phyloP scores from a whole-genome alignment of 768 basidiomycete genomes.

The Ramaria sp. region DNA sequence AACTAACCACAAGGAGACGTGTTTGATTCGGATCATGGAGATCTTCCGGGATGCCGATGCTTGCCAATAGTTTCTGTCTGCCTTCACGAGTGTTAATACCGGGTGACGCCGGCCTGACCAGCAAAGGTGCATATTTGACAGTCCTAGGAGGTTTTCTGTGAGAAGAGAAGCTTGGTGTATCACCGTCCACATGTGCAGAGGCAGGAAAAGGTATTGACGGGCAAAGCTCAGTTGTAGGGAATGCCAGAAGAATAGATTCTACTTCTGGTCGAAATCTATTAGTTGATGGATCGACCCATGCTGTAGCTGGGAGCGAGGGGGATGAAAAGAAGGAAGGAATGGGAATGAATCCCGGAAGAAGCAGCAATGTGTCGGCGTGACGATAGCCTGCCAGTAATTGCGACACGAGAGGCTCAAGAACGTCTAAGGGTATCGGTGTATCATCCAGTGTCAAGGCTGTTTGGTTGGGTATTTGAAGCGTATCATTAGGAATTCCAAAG shows the following conservation, averaged over 20 bases:
- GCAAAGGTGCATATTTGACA: constrained; percentile 48
- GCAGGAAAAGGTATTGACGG: constrained; percentile 32
- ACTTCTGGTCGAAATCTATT: constrained; percentile 35
- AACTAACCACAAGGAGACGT: constrained; percentile 67
- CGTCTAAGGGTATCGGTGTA: constrained; percentile 37
- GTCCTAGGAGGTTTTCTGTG: constrained; percentile 21
- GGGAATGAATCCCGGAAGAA: constrained; percentile 64
- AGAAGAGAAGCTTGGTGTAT: constrained; percentile 1
- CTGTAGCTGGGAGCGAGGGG: constrained; percentile 46
- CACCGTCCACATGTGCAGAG: neutral
- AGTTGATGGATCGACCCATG: constrained; percentile 46
- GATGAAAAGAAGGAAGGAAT: constrained; percentile 56
- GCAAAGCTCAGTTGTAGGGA: constrained; percentile 25
- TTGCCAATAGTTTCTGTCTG: constrained; percentile 40
- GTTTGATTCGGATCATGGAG: constrained; percentile 36
- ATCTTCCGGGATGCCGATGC: constrained; percentile 47
- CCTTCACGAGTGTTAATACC: constrained; percentile 43
- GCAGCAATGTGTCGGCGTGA: constrained; percentile 59
- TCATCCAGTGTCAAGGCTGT: constrained; percentile 27
- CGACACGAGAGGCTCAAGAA: constrained; percentile 50
- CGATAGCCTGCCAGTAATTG: constrained; percentile 56
- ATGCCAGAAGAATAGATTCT: constrained; percentile 26
- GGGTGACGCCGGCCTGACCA: constrained; percentile 49
- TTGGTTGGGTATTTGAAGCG: neutral
- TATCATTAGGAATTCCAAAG: constrained; percentile 4